Percentiles rank a stretch among this genome's conserved stretches.
Evolutionary conservation across 768 basidiomycete species (phyloP).

Genomic region (Trametes meyenii): DNA sequence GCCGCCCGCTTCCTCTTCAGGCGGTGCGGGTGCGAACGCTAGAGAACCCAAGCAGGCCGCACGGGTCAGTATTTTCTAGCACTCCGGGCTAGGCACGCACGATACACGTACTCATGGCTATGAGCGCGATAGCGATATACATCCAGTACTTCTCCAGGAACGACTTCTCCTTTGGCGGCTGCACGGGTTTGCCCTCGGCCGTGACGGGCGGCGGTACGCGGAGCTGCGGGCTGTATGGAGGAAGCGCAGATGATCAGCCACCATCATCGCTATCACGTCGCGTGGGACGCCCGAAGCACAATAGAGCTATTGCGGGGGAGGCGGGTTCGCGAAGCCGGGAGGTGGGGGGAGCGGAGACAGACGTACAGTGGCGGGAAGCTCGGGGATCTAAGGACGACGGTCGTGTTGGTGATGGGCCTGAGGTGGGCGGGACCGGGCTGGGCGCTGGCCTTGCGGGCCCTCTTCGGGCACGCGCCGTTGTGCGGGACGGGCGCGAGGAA

Average conservation of each 20-base stretch:
- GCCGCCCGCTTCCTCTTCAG: constrained; percentile 23
- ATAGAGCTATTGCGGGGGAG: neutral
- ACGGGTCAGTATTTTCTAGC: neutral
- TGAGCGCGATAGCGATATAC: constrained; percentile 63
- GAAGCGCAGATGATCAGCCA: constrained; percentile 11
- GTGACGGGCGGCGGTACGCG: constrained; percentile 68
- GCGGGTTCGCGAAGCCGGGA: neutral
- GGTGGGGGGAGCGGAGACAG: neutral
- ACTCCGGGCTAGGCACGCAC: neutral
- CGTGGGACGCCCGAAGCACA: neutral
- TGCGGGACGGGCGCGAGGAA: constrained; percentile 70
- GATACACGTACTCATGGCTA: constrained; percentile 53
- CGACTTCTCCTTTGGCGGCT: constrained; percentile 66
- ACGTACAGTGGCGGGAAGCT: constrained; percentile 61
- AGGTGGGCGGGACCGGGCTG: constrained; percentile 24
- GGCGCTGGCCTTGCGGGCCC: constrained; percentile 13
- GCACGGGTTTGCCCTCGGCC: constrained; percentile 63
- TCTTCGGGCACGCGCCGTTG: constrained; percentile 62
- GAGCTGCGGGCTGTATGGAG: constrained; percentile 59
- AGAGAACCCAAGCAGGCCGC: neutral
- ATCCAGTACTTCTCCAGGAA: constrained; percentile 93
- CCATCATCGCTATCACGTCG: constrained; percentile 9
- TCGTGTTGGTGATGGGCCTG: constrained; percentile 51
- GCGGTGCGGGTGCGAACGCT: constrained; percentile 18
- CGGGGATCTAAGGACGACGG: constrained; percentile 49